Conservation (phyloP, 345 rosid species). For the Brassica napus region DNA sequence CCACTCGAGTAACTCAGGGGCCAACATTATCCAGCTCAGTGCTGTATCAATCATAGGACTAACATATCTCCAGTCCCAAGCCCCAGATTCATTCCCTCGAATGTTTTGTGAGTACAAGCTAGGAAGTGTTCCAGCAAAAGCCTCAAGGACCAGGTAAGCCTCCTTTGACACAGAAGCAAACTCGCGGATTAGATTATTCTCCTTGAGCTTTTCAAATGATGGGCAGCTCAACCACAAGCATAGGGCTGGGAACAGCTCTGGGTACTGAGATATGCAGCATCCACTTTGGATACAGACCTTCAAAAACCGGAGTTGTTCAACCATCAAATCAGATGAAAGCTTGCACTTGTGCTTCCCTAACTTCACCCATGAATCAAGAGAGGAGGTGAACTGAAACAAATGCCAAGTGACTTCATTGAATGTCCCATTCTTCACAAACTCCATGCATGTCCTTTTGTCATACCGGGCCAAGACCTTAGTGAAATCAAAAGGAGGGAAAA, state of each 20-base stretch:
- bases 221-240: slow-evolving; percentile 90
- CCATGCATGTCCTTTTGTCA: slow-evolving; percentile 56
- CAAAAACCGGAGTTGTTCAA: slow-evolving; percentile 87
- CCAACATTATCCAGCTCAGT: slow-evolving; percentile 62
- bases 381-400: slow-evolving; percentile 58
- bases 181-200: slow-evolving; percentile 57
- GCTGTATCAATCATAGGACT: slow-evolving; percentile 76
- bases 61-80: slow-evolving; percentile 84
- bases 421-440: slow-evolving; percentile 54
- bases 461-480: slow-evolving; percentile 70
- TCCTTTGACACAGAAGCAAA: slow-evolving; percentile 68
- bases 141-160: slow-evolving; percentile 74
- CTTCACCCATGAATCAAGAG: slow-evolving; percentile 72
- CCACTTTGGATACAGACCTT: slow-evolving; percentile 73
- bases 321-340: slow-evolving; percentile 67
- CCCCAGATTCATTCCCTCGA: slow-evolving; percentile 36
- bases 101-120: slow-evolving; percentile 49
- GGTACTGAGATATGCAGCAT: slow-evolving; percentile 60
- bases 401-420: slow-evolving; percentile 68
- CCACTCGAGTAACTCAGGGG: slow-evolving; percentile 48
- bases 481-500: slow-evolving; percentile 19
- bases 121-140: slow-evolving; percentile 75
- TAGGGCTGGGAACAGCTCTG: slow-evolving; percentile 73
- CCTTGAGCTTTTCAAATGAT: slow-evolving; percentile 57
- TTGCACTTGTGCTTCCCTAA: slow-evolving; percentile 70